These are phyloP conservation scores for Cicer judaicum DNA, from an alignment of 306 rosid species.

Conservation along the genomic window DNA sequence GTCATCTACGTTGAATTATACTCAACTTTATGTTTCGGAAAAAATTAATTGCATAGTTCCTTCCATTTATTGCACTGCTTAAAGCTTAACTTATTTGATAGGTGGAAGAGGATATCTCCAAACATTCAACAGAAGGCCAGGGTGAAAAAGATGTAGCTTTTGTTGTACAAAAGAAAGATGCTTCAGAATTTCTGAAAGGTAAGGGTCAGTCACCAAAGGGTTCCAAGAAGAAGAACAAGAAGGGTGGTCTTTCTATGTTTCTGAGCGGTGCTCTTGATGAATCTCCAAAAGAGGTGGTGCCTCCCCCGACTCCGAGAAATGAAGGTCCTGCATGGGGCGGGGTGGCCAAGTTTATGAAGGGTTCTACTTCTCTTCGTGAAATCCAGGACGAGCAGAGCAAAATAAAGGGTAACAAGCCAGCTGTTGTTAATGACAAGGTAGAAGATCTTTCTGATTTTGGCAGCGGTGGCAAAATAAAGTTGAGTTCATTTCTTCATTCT, in stretches of 20 bases:
- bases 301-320: slow-evolving; percentile 61
- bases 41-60: slow-evolving; percentile 33
- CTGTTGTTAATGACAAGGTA: slow-evolving; percentile 49
- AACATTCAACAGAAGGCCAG: slow-evolving; percentile 44
- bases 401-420: slow-evolving; percentile 45
- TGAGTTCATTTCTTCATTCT: slow-evolving; percentile 79
- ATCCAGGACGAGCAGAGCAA: slow-evolving; percentile 85
- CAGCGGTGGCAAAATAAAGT: slow-evolving; percentile 61
- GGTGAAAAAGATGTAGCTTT: slow-evolving; percentile 45
- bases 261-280: slow-evolving; percentile 95
- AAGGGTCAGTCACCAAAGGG: slow-evolving; percentile 48
- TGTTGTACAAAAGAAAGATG: slow-evolving; percentile 51
- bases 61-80: slow-evolving; percentile 33
- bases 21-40: neutral
- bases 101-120: slow-evolving; percentile 56
- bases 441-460: slow-evolving; percentile 60
- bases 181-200: slow-evolving; percentile 49
- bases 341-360: slow-evolving; percentile 70
- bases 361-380: slow-evolving; percentile 78
- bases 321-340: slow-evolving; percentile 99
- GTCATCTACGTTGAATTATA: neutral
- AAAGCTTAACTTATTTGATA: slow-evolving; percentile 41
- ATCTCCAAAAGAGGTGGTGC: slow-evolving; percentile 54
- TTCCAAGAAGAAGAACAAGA: slow-evolving; percentile 84
- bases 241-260: slow-evolving; percentile 97